phyloP scores from a whole-genome alignment of 2,329 filamentous ascomycete genomes.

The Didymella exigua region DNA sequence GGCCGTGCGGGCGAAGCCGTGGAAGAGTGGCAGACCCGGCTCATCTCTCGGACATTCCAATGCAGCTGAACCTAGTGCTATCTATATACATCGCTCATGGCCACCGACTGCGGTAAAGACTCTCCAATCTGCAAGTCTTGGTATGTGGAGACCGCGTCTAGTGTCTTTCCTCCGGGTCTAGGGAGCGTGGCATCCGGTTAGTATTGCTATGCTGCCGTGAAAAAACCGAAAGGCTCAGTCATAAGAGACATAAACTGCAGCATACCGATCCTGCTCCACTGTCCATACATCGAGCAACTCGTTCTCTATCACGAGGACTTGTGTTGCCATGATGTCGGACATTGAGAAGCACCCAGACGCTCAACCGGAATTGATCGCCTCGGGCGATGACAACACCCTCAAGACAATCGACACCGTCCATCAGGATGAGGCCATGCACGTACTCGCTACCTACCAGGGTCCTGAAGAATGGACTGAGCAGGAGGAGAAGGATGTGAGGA shows the following conservation, averaged over 20 bases:
- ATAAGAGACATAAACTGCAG: constrained; percentile 21
- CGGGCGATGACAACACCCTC: constrained; percentile 13
- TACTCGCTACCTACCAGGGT: constrained; percentile 51
- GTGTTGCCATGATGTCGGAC: constrained; percentile 16
- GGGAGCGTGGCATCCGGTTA: constrained; percentile 13
- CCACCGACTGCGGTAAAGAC: not conserved
- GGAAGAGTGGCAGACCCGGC: not conserved
- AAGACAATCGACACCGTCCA: constrained; percentile 10
- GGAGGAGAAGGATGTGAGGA: constrained; percentile 29
- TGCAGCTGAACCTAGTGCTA: not conserved
- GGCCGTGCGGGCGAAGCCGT: not conserved
- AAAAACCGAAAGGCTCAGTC: constrained; percentile 18
- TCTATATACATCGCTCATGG: not conserved
- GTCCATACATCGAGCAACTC: not conserved
- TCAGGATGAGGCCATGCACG: constrained; percentile 21
- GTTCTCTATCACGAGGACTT: constrained; percentile 1
- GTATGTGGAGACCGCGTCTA: not conserved
- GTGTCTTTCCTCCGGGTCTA: constrained; percentile 1
- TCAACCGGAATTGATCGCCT: constrained; percentile 13
- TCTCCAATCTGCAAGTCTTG: not conserved
- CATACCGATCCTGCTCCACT: constrained; percentile 14
- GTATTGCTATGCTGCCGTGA: not conserved
- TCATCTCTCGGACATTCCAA: not conserved
- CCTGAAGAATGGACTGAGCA: constrained; percentile 54
- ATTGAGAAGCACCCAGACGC: constrained; percentile 21